phyloP scores from a whole-genome alignment of 257 asterid genomes.

The Hygrophila difformis region DNA sequence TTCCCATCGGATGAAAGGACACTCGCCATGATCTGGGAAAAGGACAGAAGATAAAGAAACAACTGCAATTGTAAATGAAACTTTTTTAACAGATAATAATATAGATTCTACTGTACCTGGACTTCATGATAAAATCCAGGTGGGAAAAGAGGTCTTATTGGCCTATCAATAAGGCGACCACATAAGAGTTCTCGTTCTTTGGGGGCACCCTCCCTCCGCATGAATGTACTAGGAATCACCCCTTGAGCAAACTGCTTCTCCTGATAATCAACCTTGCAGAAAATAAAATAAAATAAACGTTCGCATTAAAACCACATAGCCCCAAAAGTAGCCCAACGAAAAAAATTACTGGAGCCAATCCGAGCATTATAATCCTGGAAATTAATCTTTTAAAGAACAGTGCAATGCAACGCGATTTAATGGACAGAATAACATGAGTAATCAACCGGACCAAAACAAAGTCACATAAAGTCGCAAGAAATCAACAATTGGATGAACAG shows the following conservation, averaged over 20 bases:
- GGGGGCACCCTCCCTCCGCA: constrained; percentile 99
- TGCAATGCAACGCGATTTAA: too few species aligned
- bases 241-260: constrained; percentile 97
- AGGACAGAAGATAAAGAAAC: constrained; percentile 5
- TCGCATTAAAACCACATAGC: constrained; percentile 1
- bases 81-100: too few species aligned
- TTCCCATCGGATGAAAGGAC: constrained; percentile 91
- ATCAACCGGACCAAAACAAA: neutral
- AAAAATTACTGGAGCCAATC: constrained; percentile 3
- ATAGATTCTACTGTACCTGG: constrained; percentile 44
- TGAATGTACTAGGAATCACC: constrained; percentile 71
- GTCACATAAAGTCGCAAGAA: too few species aligned
- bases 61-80: too few species aligned
- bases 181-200: constrained; percentile 94
- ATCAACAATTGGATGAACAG: too few species aligned
- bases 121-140: constrained; percentile 92
- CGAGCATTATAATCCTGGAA: neutral
- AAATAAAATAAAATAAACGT: constrained; percentile 14
- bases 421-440: neutral
- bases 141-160: constrained; percentile 92
- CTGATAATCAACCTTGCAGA: constrained; percentile 80
- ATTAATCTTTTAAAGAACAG: too few species aligned
- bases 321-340: neutral
- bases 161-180: constrained; percentile 92
- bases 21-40: constrained; percentile 65